Percentiles rank a stretch among this genome's conserved stretches.
These are phyloP conservation scores for Tillandsia fasciculata DNA, from an alignment of 176 grass and related monocot genomes.

Conservation along the genomic window DNA sequence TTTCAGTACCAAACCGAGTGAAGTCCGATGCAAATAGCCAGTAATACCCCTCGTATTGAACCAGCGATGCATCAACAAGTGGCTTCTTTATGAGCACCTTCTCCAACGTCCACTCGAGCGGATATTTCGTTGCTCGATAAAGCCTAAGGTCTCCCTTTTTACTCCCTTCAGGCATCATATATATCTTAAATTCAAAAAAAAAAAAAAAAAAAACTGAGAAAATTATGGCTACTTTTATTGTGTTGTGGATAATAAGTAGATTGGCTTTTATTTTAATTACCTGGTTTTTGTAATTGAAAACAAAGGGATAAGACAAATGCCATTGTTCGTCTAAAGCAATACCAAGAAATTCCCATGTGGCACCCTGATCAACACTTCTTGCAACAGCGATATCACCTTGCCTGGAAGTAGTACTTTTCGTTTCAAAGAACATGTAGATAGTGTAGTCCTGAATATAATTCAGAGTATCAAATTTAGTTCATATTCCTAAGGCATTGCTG, in stretches of 20 bases:
- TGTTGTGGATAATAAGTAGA: not conserved
- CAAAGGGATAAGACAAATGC: slow-evolving; percentile 96
- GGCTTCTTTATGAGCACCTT: slow-evolving; percentile 83
- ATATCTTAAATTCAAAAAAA: slow-evolving; percentile 43
- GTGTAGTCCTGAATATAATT: slow-evolving; percentile 42
- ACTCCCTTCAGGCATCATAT: slow-evolving; percentile 96
- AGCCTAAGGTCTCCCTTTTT: slow-evolving; percentile 89
- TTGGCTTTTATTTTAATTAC: slow-evolving; percentile 29
- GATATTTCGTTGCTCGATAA: slow-evolving; percentile 88
- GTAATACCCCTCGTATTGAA: slow-evolving; percentile 64
- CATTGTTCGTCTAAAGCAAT: slow-evolving; percentile 84
- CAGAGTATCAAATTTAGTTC: slow-evolving; percentile 21
- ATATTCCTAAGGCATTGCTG: not conserved
- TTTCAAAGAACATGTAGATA: slow-evolving; percentile 89
- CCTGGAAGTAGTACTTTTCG: slow-evolving; percentile 57
- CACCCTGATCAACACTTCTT: slow-evolving; percentile 77
- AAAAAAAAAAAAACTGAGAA: slow-evolving; percentile 4
- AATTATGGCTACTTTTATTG: not conserved
- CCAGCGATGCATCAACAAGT: slow-evolving; percentile 63
- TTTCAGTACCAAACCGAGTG: slow-evolving; percentile 66
- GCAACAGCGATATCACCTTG: slow-evolving; percentile 95
- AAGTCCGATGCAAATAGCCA: slow-evolving; percentile 95
- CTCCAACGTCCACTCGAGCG: slow-evolving; percentile 86
- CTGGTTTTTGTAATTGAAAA: slow-evolving; percentile 89
- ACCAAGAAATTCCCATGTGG: slow-evolving; percentile 93